Percentiles rank a stretch among this genome's conserved stretches.
phyloP scores from a whole-genome alignment of 1,284 basidiomycete genomes.

The Cryptococcus neoformans region DNA sequence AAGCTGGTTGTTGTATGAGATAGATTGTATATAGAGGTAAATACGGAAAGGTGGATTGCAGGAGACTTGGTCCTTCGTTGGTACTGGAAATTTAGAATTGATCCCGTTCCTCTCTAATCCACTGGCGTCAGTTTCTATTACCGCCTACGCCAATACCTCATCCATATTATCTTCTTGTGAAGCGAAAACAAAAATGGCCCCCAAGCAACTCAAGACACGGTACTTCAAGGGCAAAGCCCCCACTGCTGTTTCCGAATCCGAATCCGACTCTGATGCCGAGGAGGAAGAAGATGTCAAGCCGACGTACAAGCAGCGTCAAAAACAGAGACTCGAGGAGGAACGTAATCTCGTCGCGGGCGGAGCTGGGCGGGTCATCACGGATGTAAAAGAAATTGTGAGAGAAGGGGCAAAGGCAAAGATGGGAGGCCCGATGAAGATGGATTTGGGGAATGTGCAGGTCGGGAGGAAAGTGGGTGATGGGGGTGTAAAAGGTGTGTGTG shows the following conservation, averaged over 20 bases:
- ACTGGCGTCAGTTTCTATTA: background rate
- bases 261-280: slow-evolving; percentile 27
- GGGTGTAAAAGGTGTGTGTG: slow-evolving; percentile 27
- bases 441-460: slow-evolving; percentile 39
- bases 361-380: slow-evolving; percentile 39
- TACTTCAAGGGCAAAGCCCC: slow-evolving; percentile 46
- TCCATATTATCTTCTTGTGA: background rate
- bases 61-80: too few species aligned
- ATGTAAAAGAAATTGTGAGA: slow-evolving; percentile 7
- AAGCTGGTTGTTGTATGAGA: background rate
- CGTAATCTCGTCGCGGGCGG: slow-evolving; percentile 43
- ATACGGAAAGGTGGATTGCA: background rate
- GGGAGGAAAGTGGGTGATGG: slow-evolving; percentile 27
- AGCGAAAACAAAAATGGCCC: slow-evolving; percentile 6
- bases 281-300: slow-evolving; percentile 6
- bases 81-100: slow-evolving; percentile 12
- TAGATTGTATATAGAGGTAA: background rate
- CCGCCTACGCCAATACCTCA: background rate
- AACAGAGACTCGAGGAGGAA: slow-evolving; percentile 10
- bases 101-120: slow-evolving; percentile 3
- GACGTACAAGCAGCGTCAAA: background rate
- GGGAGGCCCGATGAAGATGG: slow-evolving; percentile 27
- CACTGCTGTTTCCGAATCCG: slow-evolving; percentile 24
- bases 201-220: slow-evolving; percentile 26
- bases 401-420: slow-evolving; percentile 4